Percentiles rank a stretch among this genome's conserved stretches.
Conservation (phyloP, 768 basidiomycete species). For the Russula olivacea region DNA sequence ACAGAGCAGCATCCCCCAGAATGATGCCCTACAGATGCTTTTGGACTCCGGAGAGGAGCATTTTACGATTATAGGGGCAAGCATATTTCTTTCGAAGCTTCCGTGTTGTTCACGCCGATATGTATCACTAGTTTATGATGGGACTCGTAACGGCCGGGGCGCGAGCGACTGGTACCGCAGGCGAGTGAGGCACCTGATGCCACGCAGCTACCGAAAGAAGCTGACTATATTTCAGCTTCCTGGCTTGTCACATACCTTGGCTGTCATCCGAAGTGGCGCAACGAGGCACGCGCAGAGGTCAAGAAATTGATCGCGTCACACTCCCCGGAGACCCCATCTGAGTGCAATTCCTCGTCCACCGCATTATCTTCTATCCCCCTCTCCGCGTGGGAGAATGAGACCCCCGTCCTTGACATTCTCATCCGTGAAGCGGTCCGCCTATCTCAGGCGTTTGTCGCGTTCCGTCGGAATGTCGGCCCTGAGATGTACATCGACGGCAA, state of each 20-base stretch:
- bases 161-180: constrained; percentile 70
- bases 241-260: constrained; percentile 73
- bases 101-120: constrained; percentile 4
- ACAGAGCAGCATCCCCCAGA: constrained; percentile 43
- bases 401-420: constrained; percentile 64
- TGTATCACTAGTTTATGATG: too few relatives aligned
- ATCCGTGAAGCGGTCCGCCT: constrained; percentile 73
- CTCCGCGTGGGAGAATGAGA: constrained; percentile 33
- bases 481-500: constrained; percentile 46
- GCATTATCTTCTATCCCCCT: too few relatives aligned
- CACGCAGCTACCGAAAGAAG: constrained; percentile 11
- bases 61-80: constrained; percentile 62
- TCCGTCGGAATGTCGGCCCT: constrained; percentile 72
- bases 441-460: constrained; percentile 73
- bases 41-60: constrained; percentile 48
- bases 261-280: constrained; percentile 58
- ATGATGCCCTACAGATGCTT: too few relatives aligned
- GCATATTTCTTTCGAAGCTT: constrained; percentile 26
- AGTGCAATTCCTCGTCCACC: not conserved
- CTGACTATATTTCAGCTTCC: constrained; percentile 40
- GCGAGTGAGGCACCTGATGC: constrained; percentile 30
- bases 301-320: constrained; percentile 40
- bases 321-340: constrained; percentile 11
- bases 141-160: constrained; percentile 58
- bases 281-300: constrained; percentile 55